Conservation (phyloP, 192 early-diverging fungal species). For the Dissophora ornata region DNA sequence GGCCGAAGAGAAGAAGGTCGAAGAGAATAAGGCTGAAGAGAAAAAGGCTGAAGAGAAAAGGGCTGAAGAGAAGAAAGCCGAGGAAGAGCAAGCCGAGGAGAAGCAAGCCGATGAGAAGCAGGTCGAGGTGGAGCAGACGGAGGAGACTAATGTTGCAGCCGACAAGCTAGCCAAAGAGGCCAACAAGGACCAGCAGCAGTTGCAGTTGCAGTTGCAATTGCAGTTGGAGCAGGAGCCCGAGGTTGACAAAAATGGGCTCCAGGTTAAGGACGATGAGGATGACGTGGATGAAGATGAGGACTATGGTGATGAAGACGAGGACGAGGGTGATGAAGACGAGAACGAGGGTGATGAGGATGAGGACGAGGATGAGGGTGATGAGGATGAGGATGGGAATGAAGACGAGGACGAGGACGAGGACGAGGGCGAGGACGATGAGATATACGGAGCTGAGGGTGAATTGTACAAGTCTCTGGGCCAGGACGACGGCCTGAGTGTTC, state of each 20-base stretch:
- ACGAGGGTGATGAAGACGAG: no score
- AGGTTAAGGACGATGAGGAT: not conserved
- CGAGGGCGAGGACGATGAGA: slow-evolving; percentile 1
- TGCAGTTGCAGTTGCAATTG: not conserved
- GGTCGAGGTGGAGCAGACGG: no score
- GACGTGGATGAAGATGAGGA: slow-evolving; percentile 4
- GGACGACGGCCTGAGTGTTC: not conserved
- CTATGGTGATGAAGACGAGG: no score
- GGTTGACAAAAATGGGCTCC: not conserved
- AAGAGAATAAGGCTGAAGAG: not conserved
- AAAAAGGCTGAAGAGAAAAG: no score
- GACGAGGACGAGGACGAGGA: slow-evolving; percentile 15
- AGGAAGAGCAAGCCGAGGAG: not conserved
- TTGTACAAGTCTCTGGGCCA: no score
- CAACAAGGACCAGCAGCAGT: not conserved
- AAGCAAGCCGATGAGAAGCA: no score
- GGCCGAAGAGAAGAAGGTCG: no score
- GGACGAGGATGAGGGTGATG: no score
- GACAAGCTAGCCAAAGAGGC: not conserved
- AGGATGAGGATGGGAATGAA: no score
- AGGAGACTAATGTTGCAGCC: not conserved
- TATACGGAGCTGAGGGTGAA: slow-evolving; percentile 1
- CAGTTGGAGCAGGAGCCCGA: not conserved
- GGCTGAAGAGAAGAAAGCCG: no score
- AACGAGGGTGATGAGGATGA: no score